A percentile compares a stretch with the other conserved stretches of the same genome.
These are phyloP conservation scores for Tarenaya hassleriana DNA, from an alignment of 345 rosid species.

Conservation along the genomic window DNA sequence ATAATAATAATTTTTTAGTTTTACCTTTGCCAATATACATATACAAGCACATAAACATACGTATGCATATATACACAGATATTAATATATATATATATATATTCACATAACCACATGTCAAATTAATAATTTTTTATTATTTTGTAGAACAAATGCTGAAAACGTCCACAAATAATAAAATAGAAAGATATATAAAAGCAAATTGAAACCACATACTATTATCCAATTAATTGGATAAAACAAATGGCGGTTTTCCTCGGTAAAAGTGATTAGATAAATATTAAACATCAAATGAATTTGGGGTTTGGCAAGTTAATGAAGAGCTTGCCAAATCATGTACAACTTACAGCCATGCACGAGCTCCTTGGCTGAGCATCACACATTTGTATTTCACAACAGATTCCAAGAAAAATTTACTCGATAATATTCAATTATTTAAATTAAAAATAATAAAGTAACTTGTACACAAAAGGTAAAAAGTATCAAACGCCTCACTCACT, in stretches of 20 bases:
- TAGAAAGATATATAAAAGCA: too few relatives aligned
- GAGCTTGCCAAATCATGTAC: slow-evolving; percentile 4
- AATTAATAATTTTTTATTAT: too few relatives aligned
- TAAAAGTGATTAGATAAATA: not conserved
- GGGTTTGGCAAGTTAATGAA: slow-evolving; percentile 8
- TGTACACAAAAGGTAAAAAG: not conserved
- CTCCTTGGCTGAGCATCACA: not conserved
- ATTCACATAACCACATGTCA: too few relatives aligned
- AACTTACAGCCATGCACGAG: slow-evolving; percentile 20
- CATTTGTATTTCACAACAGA: slow-evolving; percentile 13
- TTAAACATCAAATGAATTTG: not conserved
- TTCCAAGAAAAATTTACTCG: slow-evolving; percentile 20
- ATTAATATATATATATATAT: too few relatives aligned
- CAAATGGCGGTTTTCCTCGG: slow-evolving; percentile 4
- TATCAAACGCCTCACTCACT: slow-evolving; percentile 10
- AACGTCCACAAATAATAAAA: too few relatives aligned
- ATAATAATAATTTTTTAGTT: too few relatives aligned
- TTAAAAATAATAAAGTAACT: slow-evolving; percentile 2
- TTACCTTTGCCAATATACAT: too few relatives aligned
- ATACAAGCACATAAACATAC: too few relatives aligned
- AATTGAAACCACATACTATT: too few relatives aligned
- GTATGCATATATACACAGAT: too few relatives aligned
- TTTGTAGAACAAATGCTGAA: too few relatives aligned
- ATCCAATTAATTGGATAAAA: too few relatives aligned
- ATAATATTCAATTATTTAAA: not conserved